Evolutionary conservation across 1,139 yeast genomes (phyloP), one percentile per base, ranked within the genome.

Genomic region (Geotrichum aggregatum): DNA sequence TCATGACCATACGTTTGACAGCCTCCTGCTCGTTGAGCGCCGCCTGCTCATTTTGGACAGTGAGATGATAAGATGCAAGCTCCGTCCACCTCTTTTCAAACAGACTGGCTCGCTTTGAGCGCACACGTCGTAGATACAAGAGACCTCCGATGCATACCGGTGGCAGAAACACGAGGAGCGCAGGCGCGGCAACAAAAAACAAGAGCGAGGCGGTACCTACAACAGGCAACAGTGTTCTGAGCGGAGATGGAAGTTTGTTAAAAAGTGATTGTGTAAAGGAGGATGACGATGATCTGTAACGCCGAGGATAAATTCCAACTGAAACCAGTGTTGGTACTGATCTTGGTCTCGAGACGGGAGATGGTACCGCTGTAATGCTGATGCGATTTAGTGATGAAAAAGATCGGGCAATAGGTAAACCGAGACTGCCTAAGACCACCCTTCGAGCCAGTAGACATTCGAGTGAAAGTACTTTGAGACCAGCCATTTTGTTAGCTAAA

Each of bases 81-180:
- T 62, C 62, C 41, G 55, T 47, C 67, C 67, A 63, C 41, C 67
- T 54, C 44, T 61, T 63, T 38, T 59, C 59, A 52, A 57, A 60
- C 26, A 62, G 54, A 18, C 54, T 52, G 19, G 54, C 52, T 7
- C 59, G 58, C 31, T 56, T 38, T 10, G 54, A 43, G 7, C 59
- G 48, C 31, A 56, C 22, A 21, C 61, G 54, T 11, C 62, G 54
- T 10, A 58, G 49, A 49, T 62, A 60, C 46, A 57, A 44, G 56
- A 59, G 58, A 10, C 56, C 43, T 1, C 57, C 66, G n/a, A 64
- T 50, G 8, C 54, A 52, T 14, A 61, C 39, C 3, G 64, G 64
- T 18, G 64, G 64, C 2, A 60, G 57, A 18, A 54, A 47, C 2
- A 61, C 54, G 16, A 61, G 57, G 4, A 61, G 49, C 11, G 59